phyloP scores from a whole-genome alignment of 2,329 filamentous ascomycete species.

The Colletotrichum cuscutae region DNA sequence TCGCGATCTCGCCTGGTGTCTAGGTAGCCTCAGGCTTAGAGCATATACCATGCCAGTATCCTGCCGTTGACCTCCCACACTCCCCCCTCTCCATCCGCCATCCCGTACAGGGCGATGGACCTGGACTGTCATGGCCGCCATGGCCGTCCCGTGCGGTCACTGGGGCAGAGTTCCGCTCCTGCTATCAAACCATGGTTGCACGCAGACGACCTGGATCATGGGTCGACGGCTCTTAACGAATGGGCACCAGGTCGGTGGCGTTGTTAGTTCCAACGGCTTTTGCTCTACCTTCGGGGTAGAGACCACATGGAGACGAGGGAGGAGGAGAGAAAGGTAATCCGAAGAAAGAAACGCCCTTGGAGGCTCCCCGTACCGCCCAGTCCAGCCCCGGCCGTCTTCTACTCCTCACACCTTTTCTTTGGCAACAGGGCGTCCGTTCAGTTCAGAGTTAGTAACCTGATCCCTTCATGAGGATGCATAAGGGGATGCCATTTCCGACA shows the following conservation, averaged over 20 bases:
- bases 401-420: not conserved
- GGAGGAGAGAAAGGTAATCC: not conserved
- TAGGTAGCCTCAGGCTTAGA: not conserved
- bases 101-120: not conserved
- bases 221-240: conserved; percentile 18
- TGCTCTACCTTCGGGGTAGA: not conserved
- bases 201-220: conserved; percentile 31
- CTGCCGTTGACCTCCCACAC: conserved; percentile 8
- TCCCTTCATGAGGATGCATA: not conserved
- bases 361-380: not conserved
- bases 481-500: not conserved
- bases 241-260: conserved; percentile 16
- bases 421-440: not conserved
- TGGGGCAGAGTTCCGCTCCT: conserved; percentile 8
- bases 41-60: conserved; percentile 15
- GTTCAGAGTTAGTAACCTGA: not conserved
- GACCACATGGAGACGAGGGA: not conserved
- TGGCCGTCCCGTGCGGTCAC: conserved; percentile 1
- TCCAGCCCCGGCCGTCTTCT: not conserved
- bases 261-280: conserved; percentile 18
- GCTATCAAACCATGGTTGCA: conserved; percentile 26
- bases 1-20: not conserved
- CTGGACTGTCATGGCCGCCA: not conserved
- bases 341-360: not conserved
- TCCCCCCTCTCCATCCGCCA: not conserved